Conservation (phyloP, 805 yeast genomes). For the Lipomyces mesembrius region DNA sequence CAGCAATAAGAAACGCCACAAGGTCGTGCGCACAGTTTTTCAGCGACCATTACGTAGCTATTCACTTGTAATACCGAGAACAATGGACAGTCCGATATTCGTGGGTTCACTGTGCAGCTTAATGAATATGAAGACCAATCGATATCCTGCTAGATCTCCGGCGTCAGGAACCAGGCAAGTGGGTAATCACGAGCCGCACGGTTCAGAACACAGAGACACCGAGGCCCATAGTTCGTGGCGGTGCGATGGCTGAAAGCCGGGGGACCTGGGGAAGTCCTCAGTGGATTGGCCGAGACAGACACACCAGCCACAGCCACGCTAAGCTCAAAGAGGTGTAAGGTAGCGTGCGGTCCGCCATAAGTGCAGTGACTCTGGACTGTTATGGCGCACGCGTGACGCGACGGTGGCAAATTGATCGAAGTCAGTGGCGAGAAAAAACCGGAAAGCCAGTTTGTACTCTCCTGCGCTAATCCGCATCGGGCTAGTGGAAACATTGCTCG, state of each 20-base stretch:
- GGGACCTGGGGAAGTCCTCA: background rate
- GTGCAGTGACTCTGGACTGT: background rate
- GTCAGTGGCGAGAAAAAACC: background rate
- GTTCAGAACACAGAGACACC: too few relatives aligned
- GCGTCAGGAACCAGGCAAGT: background rate
- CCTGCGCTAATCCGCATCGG: background rate
- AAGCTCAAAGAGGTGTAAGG: background rate
- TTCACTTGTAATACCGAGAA: background rate
- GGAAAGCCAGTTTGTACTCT: background rate
- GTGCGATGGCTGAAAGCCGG: background rate
- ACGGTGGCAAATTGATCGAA: background rate
- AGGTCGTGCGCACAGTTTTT: background rate
- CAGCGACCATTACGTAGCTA: background rate
- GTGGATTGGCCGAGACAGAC: background rate
- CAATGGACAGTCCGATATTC: too few relatives aligned
- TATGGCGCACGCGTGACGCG: background rate
- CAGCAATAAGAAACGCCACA: background rate
- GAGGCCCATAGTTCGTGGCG: background rate
- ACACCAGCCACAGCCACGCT: background rate
- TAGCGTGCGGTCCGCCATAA: conserved; percentile 6
- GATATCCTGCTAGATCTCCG: too few relatives aligned
- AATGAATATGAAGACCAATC: too few relatives aligned
- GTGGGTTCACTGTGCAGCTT: too few relatives aligned
- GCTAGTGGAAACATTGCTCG: background rate
- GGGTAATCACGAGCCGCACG: background rate